These are phyloP conservation scores for Alternaria triticina DNA, from an alignment of 2,329 filamentous ascomycete genomes.

Conservation along the genomic window DNA sequence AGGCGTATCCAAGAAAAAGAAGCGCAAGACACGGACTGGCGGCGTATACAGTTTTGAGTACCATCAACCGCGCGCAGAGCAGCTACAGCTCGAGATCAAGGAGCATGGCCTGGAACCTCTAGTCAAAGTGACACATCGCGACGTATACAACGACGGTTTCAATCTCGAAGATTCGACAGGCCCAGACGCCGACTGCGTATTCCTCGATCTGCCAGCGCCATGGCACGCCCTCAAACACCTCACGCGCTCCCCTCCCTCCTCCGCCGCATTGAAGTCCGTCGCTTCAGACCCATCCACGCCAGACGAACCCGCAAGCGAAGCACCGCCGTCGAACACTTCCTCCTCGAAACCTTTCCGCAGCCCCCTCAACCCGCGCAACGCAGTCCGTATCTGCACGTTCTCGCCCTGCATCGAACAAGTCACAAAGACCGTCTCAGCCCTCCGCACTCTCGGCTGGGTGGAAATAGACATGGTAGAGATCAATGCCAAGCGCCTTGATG, in stretches of 20 bases:
- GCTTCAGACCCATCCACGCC: constrained; percentile 46
- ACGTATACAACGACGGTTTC: constrained; percentile 80
- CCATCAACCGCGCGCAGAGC: constrained; percentile 73
- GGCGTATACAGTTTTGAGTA: constrained; percentile 85
- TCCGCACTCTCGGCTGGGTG: constrained; percentile 85
- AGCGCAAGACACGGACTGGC: constrained; percentile 56
- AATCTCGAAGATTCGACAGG: constrained; percentile 52
- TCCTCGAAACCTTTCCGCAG: constrained; percentile 45
- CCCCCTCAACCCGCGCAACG: constrained; percentile 72
- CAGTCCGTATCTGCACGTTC: constrained; percentile 88
- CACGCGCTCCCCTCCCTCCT: constrained; percentile 57
- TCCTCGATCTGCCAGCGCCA: constrained; percentile 80
- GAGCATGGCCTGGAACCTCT: constrained; percentile 70
- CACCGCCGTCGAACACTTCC: constrained; percentile 4
- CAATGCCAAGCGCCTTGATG: constrained; percentile 77
- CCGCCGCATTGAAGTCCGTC: constrained; percentile 33
- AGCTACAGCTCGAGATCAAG: constrained; percentile 72
- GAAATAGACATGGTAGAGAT: constrained; percentile 95
- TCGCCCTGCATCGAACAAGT: constrained; percentile 98
- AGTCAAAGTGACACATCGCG: constrained; percentile 76
- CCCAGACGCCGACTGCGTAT: constrained; percentile 69
- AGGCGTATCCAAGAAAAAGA: constrained; percentile 27
- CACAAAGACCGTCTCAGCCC: constrained; percentile 78
- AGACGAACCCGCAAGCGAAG: constrained; percentile 18
- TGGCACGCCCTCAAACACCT: constrained; percentile 81